Evolutionary conservation across 805 yeast genomes (phyloP).

Genomic region (Pichia scutulata): DNA sequence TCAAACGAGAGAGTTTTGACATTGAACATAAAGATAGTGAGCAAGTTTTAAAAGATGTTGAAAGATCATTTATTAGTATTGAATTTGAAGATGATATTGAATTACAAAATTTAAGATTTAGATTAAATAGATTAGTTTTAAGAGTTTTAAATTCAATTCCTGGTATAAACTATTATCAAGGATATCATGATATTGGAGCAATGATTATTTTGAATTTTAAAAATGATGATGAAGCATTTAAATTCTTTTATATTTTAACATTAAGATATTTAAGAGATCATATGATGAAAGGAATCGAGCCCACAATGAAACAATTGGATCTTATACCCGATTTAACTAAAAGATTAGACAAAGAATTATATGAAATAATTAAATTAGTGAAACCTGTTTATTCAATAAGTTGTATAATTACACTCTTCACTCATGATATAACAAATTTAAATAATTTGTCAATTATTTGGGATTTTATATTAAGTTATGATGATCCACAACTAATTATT

Average conservation of each 20-base stretch:
- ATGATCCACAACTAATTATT: constrained; percentile 45
- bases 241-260: constrained; percentile 48
- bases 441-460: constrained; percentile 51
- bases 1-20: constrained; percentile 15
- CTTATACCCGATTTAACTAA: constrained; percentile 58
- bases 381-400: constrained; percentile 68
- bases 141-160: constrained; percentile 56
- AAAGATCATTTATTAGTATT: constrained; percentile 52
- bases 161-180: constrained; percentile 74
- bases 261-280: constrained; percentile 69
- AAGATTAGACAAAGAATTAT: constrained; percentile 38
- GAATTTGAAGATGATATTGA: constrained; percentile 16
- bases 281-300: constrained; percentile 64
- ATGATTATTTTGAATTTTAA: constrained; percentile 49
- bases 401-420: constrained; percentile 65
- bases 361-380: constrained; percentile 32
- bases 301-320: constrained; percentile 57
- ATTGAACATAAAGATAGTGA: constrained; percentile 58
- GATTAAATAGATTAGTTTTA: constrained; percentile 39
- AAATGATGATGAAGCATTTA: constrained; percentile 30
- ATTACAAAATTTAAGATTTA: constrained; percentile 29
- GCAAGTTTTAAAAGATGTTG: constrained; percentile 74
- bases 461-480: constrained; percentile 56
- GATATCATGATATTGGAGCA: constrained; percentile 82
- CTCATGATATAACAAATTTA: constrained; percentile 56